A percentile compares a stretch with the other conserved stretches of the same genome.
phyloP scores from a whole-genome alignment of 306 rosid species.

The Glycine tomentella region DNA sequence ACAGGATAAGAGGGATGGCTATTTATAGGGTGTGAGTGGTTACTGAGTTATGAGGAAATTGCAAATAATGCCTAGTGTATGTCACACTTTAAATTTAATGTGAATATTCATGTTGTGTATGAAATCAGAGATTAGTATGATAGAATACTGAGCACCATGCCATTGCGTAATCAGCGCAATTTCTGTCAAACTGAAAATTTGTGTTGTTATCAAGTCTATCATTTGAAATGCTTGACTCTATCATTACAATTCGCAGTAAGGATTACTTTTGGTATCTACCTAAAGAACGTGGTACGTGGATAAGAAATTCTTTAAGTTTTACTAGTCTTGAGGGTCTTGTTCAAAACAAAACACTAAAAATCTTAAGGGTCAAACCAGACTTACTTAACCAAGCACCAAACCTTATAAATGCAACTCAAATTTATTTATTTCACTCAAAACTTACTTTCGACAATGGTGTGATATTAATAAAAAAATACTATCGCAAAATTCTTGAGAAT shows the following conservation, averaged over 20 bases:
- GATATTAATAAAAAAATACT: too few species aligned
- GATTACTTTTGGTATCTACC: not conserved
- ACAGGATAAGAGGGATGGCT: conserved; percentile 95
- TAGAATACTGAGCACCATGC: not conserved
- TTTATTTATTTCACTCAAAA: too few species aligned
- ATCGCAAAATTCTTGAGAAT: too few species aligned
- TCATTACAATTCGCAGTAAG: not conserved
- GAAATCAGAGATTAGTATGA: not conserved
- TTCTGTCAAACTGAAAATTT: not conserved
- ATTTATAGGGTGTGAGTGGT: conserved; percentile 41
- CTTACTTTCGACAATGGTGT: too few species aligned
- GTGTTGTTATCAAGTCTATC: too few species aligned
- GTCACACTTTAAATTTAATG: not conserved
- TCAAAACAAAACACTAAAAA: too few species aligned
- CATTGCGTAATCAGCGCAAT: not conserved
- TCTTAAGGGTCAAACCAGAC: too few species aligned
- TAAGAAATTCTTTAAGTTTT: not conserved
- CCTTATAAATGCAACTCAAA: too few species aligned
- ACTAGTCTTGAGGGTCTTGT: too few species aligned
- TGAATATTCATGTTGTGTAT: conserved; percentile 33
- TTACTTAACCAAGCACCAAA: too few species aligned
- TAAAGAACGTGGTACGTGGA: too few species aligned
- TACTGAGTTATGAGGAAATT: not conserved
- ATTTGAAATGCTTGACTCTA: not conserved
- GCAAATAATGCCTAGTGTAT: conserved; percentile 20